phyloP scores from a whole-genome alignment of 140 eudicot species.

The Senecio squalidus region DNA sequence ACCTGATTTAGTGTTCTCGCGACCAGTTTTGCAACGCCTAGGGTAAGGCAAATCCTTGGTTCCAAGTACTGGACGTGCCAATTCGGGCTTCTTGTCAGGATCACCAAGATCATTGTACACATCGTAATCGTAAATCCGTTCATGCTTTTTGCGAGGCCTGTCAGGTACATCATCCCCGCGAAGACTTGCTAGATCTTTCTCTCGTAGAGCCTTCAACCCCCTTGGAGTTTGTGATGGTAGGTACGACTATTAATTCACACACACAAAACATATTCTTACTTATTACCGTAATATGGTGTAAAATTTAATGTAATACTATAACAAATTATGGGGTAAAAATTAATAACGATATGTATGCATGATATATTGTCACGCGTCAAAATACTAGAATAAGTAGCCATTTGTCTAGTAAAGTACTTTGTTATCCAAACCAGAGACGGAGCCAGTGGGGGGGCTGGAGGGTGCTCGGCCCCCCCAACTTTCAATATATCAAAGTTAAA shows the following conservation, averaged over 20 bases:
- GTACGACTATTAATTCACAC: slow-evolving; percentile 53
- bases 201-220: slow-evolving; percentile 43
- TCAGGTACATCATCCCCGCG: slow-evolving; percentile 49
- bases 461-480: too few relatives aligned
- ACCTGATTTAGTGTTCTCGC: slow-evolving; percentile 22
- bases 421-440: too few relatives aligned
- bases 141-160: slow-evolving; percentile 43
- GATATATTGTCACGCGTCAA: too few relatives aligned
- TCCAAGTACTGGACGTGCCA: slow-evolving; percentile 59
- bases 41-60: slow-evolving; percentile 63
- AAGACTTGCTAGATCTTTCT: slow-evolving; percentile 40
- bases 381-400: too few relatives aligned
- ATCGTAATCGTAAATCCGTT: slow-evolving; percentile 72
- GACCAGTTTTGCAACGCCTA: slow-evolving; percentile 80
- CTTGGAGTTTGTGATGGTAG: slow-evolving; percentile 63
- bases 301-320: too few relatives aligned
- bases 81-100: slow-evolving; percentile 36
- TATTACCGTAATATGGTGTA: too few relatives aligned
- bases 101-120: slow-evolving; percentile 76
- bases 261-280: too few relatives aligned
- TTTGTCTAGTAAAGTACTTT: too few relatives aligned
- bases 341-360: too few relatives aligned
- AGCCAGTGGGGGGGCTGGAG: too few relatives aligned
- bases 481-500: too few relatives aligned
- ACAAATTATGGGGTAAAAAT: too few relatives aligned